Evolutionary conservation across 345 rosid species (phyloP).

Genomic region (Arabis hirsuta): DNA sequence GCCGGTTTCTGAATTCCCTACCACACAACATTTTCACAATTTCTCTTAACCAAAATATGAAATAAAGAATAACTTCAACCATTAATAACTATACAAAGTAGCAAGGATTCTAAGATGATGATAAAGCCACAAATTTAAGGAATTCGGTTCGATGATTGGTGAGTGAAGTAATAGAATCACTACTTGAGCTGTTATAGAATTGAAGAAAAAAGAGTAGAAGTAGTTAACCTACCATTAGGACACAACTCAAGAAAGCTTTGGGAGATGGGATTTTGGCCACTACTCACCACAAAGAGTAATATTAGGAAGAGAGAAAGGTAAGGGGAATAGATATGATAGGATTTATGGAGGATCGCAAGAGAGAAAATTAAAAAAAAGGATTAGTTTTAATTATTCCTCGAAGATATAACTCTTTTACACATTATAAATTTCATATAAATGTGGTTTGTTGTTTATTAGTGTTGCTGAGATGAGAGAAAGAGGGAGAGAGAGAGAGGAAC

Average conservation of each 20-base stretch:
- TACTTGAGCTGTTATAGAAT: conserved; percentile 16
- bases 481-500: conserved; percentile 59
- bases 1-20: conserved; percentile 86
- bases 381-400: conserved; percentile 59
- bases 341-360: conserved; percentile 71
- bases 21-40: conserved; percentile 8
- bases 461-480: conserved; percentile 33
- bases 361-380: conserved; percentile 27
- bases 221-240: conserved; percentile 59
- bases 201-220: conserved; percentile 20
- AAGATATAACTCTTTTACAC: conserved; percentile 43
- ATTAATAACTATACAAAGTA: background rate
- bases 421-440: conserved; percentile 31
- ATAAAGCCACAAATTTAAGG: conserved; percentile 14
- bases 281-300: conserved; percentile 41
- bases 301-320: conserved; percentile 37
- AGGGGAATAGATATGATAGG: conserved; percentile 48
- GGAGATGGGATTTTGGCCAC: conserved; percentile 35
- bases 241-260: conserved; percentile 36
- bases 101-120: background rate
- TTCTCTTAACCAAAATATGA: background rate
- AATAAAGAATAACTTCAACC: background rate
- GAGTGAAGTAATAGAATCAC: background rate
- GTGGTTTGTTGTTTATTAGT: conserved; percentile 35
- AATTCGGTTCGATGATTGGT: background rate